A percentile compares a stretch with the other conserved stretches of the same genome.
phyloP scores from a whole-genome alignment of 2,329 filamentous ascomycete genomes.

The Xylariaceae sp. region DNA sequence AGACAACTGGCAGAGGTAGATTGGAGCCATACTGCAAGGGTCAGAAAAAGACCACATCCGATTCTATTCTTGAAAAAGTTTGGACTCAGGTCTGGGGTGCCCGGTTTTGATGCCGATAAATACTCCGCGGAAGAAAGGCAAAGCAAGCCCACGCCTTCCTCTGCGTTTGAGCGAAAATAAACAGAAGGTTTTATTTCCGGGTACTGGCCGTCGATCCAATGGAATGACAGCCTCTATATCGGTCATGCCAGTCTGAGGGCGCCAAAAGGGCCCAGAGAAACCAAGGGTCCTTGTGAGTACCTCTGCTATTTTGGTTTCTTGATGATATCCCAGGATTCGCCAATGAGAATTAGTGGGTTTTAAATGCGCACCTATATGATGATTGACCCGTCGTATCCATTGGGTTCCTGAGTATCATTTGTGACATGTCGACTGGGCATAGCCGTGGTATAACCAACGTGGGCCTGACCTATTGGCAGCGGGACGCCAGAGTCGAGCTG shows the following conservation, averaged over 20 bases:
- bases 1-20: not conserved
- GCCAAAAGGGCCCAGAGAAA: not conserved
- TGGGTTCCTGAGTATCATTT: constrained; percentile 22
- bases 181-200: no score
- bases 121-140: not conserved
- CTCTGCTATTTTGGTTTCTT: not conserved
- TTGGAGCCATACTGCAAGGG: not conserved
- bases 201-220: no score
- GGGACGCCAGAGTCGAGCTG: constrained; percentile 35
- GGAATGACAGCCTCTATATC: no score
- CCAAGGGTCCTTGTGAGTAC: not conserved
- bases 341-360: not conserved
- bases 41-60: not conserved
- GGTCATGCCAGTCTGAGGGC: no score
- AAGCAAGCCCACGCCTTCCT: not conserved
- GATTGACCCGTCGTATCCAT: not conserved
- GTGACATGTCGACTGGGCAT: constrained; percentile 15
- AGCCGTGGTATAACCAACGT: constrained; percentile 3
- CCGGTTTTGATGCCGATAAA: no score
- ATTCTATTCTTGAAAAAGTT: not conserved
- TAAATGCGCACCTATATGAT: not conserved
- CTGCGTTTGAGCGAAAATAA: no score
- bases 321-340: not conserved
- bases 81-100: not conserved
- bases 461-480: constrained; percentile 19